Percentiles rank a stretch among this genome's conserved stretches.
phyloP scores from a whole-genome alignment of 2,329 filamentous ascomycete genomes.

The Proliferodiscus dingleyae region DNA sequence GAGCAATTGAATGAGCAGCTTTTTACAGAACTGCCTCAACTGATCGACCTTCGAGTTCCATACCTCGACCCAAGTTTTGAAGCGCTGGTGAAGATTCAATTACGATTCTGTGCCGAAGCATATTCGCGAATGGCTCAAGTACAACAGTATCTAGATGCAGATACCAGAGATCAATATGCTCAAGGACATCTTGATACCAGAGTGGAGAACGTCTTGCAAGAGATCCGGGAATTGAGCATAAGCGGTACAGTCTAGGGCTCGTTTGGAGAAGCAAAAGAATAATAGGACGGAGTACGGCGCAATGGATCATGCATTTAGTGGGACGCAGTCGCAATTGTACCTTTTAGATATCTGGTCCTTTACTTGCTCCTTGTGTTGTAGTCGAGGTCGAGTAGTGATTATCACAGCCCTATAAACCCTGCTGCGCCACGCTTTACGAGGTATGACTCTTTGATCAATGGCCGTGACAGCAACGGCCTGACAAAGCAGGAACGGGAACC shows the following conservation, averaged over 20 bases:
- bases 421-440: conserved; percentile 14
- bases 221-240: conserved; percentile 96
- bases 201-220: conserved; percentile 92
- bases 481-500: conserved; percentile 7
- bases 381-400: not conserved
- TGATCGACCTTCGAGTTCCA: conserved; percentile 94
- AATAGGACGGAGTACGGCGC: conserved; percentile 19
- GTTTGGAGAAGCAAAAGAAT: conserved; percentile 3
- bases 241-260: conserved; percentile 57
- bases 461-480: conserved; percentile 1
- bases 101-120: conserved; percentile 95
- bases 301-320: conserved; percentile 4
- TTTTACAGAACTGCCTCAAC: conserved; percentile 84
- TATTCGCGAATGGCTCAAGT: conserved; percentile 98
- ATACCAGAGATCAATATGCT: conserved; percentile 94
- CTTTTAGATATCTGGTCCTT: not conserved
- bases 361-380: not conserved
- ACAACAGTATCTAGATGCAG: conserved; percentile 93
- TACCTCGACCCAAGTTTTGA: conserved; percentile 97
- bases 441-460: conserved; percentile 16
- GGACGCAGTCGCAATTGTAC: not conserved
- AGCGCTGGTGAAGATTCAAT: conserved; percentile 95
- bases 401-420: conserved; percentile 5
- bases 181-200: conserved; percentile 84
- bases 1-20: conserved; percentile 97